These are phyloP conservation scores for Termitomyces sp. DNA, from an alignment of 768 basidiomycete genomes.

Conservation along the genomic window DNA sequence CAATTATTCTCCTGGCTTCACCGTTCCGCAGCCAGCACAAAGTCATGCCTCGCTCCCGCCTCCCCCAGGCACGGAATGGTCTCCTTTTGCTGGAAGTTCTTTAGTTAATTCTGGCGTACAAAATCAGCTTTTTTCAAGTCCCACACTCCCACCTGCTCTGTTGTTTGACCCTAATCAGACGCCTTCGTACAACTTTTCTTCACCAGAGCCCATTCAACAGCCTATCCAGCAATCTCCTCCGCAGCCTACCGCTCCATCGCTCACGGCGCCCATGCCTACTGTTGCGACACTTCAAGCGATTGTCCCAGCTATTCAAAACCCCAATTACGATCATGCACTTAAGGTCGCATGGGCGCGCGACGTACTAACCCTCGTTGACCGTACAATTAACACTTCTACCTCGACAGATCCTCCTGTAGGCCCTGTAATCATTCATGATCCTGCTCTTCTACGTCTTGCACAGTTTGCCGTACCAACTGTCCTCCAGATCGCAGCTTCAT, in stretches of 20 bases:
- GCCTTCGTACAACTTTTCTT: conserved; percentile 42
- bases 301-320: conserved; percentile 45
- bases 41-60: conserved; percentile 20
- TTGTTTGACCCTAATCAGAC: conserved; percentile 14
- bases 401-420: conserved; percentile 44
- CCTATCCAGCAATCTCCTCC: conserved; percentile 39
- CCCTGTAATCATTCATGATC: conserved; percentile 52
- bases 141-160: conserved; percentile 17
- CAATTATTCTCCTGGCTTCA: conserved; percentile 24
- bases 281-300: conserved; percentile 52
- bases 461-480: conserved; percentile 63
- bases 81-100: conserved; percentile 17
- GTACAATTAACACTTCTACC: conserved; percentile 27
- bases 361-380: conserved; percentile 73
- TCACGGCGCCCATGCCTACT: conserved; percentile 69
- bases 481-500: conserved; percentile 45
- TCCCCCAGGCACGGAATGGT: conserved; percentile 19
- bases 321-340: conserved; percentile 50
- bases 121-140: conserved; percentile 12
- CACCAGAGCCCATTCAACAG: conserved; percentile 42
- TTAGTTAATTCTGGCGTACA: conserved; percentile 1
- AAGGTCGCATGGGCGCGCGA: conserved; percentile 80
- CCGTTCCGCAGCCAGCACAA: conserved; percentile 17
- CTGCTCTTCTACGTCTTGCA: conserved; percentile 52
- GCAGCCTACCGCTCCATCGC: conserved; percentile 31